Evolutionary conservation across 2,329 filamentous ascomycete genomes (phyloP), one percentile per base, ranked within the genome.

Genomic region (Arthrobotrys sinensis): DNA sequence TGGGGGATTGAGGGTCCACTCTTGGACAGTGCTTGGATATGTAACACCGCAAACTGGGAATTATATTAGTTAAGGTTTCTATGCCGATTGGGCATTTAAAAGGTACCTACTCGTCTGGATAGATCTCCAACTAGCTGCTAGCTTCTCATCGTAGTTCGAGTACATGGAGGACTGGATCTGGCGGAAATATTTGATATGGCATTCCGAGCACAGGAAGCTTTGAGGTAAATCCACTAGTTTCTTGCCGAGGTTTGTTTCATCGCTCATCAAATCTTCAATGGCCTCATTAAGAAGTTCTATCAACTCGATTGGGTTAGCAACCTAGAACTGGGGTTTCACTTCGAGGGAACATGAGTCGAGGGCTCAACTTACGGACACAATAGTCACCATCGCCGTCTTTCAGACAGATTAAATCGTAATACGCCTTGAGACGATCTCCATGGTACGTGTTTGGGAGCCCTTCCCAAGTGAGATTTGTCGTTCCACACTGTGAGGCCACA

Each of bases 141-240:
- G n/a, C 14, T n/a, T 52, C 6, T 66, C 63, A 32, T 53, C 36
- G 14, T 55, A 34, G 45, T 52, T 40, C 34, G 55, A 60, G 36
- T 60, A 60, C 55, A 60, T 60, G 0, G 55, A 60, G 4, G 55
- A 60, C n/a, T 60, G 55, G 12, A 60, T 60, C 6, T 60, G 55
- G n/a, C 55, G 55, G 21, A 60, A 60, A 60, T 60, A 60, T 19
- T 60, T 60, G 12, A 60, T 60, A 60, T 60, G 55, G 12, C 55
- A 60, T 28, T 60, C 36, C 36, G 55, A 60, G 19, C 55, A 60
- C 0, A 60, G 55, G 36, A 60, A 43, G 8, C 55, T 60, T 5
- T 21, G 43, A 2, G 55, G 55, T 8, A 60, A 32, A 19, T 60
- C 55, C 19, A 40, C 55, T 10, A 60, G 55, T 7, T 60, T 60